A percentile compares a stretch with the other conserved stretches of the same genome.
phyloP scores from a whole-genome alignment of 768 basidiomycete species.

The Lentinula aciculospora region DNA sequence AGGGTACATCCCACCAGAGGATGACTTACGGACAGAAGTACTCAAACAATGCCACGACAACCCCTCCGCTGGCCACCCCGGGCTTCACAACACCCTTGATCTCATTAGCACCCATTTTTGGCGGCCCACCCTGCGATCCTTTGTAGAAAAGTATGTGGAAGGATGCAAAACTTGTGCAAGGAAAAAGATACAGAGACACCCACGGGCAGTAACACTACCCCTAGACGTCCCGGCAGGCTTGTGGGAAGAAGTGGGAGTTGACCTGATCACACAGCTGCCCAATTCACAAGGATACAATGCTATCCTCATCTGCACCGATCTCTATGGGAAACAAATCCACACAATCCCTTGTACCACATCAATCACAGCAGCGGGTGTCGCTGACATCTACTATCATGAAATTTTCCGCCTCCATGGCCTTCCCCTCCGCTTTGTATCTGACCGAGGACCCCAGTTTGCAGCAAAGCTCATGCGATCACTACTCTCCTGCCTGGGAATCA shows the following conservation, averaged over 20 bases:
- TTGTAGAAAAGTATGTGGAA: conserved; percentile 19
- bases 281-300: conserved; percentile 10
- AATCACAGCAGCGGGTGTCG: conserved; percentile 13
- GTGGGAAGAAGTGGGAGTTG: conserved; percentile 16
- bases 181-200: conserved; percentile 6
- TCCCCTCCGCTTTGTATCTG: neutral
- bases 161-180: conserved; percentile 20
- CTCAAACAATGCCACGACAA: neutral
- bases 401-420: conserved; percentile 5
- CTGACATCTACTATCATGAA: conserved; percentile 11
- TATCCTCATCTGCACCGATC: conserved; percentile 15
- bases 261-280: conserved; percentile 20
- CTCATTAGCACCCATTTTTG: conserved; percentile 15
- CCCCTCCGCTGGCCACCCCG: neutral
- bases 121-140: conserved; percentile 11
- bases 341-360: conserved; percentile 16
- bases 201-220: neutral
- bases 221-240: conserved; percentile 8
- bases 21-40: neutral
- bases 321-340: conserved; percentile 21
- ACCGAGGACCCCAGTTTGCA: conserved; percentile 5
- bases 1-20: neutral
- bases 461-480: conserved; percentile 4
- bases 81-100: conserved; percentile 4
- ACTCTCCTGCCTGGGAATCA: neutral